Conservation (phyloP, 2,329 filamentous ascomycete species). For the Trichoderma simmonsii region DNA sequence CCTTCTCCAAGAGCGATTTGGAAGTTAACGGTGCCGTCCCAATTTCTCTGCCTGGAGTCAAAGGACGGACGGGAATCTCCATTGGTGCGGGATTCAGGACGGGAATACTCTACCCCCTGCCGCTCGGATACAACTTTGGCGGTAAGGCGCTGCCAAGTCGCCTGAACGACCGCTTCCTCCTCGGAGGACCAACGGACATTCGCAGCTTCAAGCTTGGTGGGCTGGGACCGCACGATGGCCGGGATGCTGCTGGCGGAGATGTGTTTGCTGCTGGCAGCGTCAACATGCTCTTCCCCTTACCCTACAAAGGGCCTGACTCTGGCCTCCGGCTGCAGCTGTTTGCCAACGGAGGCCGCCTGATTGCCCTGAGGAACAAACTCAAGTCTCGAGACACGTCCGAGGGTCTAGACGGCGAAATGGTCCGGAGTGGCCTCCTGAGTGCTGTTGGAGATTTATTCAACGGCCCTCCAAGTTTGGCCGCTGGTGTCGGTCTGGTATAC, state of each 20-base stretch:
- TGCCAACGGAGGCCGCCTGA: slow-evolving; percentile 81
- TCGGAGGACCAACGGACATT: slow-evolving; percentile 91
- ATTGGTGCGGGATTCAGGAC: slow-evolving; percentile 78
- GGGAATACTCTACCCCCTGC: slow-evolving; percentile 79
- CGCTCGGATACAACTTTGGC: slow-evolving; percentile 54
- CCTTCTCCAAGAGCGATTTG: slow-evolving; percentile 89
- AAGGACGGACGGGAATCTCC: slow-evolving; percentile 71
- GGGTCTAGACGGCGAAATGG: slow-evolving; percentile 41
- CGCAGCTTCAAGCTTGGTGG: slow-evolving; percentile 89
- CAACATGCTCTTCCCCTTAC: slow-evolving; percentile 81
- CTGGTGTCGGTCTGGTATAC: slow-evolving; percentile 88
- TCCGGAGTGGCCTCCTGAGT: slow-evolving; percentile 51
- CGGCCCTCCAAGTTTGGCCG: slow-evolving; percentile 79
- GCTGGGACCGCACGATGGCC: slow-evolving; percentile 81
- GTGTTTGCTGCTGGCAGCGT: slow-evolving; percentile 86
- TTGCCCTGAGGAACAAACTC: slow-evolving; percentile 65
- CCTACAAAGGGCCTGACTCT: slow-evolving; percentile 74
- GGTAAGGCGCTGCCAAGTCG: slow-evolving; percentile 64
- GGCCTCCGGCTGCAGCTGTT: slow-evolving; percentile 87
- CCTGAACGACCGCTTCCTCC: slow-evolving; percentile 90
- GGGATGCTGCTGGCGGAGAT: slow-evolving; percentile 86
- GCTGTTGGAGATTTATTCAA: slow-evolving; percentile 70
- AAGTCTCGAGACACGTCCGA: slow-evolving; percentile 43
- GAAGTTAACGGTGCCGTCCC: slow-evolving; percentile 76
- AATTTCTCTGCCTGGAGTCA: slow-evolving; percentile 66